Base-by-base conservation (phyloP, 345 rosid species). In the Mallotus nudiflorus region DNA sequence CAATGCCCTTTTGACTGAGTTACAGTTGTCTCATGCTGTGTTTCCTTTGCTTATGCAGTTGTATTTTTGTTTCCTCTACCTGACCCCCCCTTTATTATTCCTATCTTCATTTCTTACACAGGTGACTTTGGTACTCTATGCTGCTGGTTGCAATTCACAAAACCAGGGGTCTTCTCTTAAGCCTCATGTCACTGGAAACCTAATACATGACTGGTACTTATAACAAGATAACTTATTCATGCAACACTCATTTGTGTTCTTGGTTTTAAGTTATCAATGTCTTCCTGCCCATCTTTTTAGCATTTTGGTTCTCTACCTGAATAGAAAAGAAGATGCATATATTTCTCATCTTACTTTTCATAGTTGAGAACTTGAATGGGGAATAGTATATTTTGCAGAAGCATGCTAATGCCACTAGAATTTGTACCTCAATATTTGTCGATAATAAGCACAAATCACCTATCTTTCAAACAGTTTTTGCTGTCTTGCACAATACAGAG, bases 141-240 rank as follows among this genome's bases (percentile, higher is more conserved):
- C 77, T 77, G 65, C 81, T 78, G 99, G 93, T n/a, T 75, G 88
- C 80, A 87, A 69, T 72, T 82, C 97, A 6, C 20, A 51, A 20
- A 70, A 66, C 86, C 82, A 76, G 73, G 37, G 86, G 77, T 88
- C 97, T 72, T 94, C 97, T 63, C 73, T 83, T 24, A 94, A 87
- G 86, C 89, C 97, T 72, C 91, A 86, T 69, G 66, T 90, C 66
- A 82, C 83, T 9, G 90, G 96, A 82, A 87, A 85, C 83, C 73
- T 86, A 68, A 71, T 87, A 55, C 74, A 90, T 65, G 97, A 94
- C 87, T 94, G 96, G 97, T 91, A 77, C 22, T 55, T 44, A 46
- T 35, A 19, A 12, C 20, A 69, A 46, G 37, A 29, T 22, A 42
- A 29, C 39, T 72, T 44, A n/a, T 72, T 15, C 29, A 19, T 14